phyloP scores from a whole-genome alignment of 331 rosid species.

The Quercus tomentella region DNA sequence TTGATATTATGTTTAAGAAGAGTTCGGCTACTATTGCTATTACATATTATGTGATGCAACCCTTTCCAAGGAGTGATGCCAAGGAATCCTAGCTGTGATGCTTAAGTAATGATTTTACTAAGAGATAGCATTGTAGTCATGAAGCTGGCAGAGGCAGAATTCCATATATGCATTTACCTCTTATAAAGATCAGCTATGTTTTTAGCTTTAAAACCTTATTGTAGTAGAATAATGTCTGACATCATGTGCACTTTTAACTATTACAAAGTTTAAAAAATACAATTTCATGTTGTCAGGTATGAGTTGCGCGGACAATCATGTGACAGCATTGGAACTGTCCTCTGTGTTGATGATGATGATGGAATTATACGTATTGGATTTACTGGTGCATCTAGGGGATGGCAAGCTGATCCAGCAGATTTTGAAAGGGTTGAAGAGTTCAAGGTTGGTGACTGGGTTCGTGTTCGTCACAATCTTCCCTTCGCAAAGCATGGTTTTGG shows the following conservation, averaged over 20 bases:
- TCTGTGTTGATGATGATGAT: slow-evolving; percentile 88
- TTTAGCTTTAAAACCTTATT: not conserved
- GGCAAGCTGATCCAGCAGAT: slow-evolving; percentile 99
- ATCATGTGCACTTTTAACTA: not conserved
- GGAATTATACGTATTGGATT: slow-evolving; percentile 95
- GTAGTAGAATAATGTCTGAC: not conserved
- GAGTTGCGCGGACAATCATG: slow-evolving; percentile 97
- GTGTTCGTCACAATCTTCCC: slow-evolving; percentile 85
- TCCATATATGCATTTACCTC: not conserved
- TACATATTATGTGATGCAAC: too few species aligned
- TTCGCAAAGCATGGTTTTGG: slow-evolving; percentile 94
- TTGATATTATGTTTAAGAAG: too few species aligned
- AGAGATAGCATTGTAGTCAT: not conserved
- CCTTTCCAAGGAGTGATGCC: too few species aligned
- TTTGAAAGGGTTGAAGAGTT: slow-evolving; percentile 98
- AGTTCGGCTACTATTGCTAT: too few species aligned
- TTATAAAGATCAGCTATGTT: not conserved
- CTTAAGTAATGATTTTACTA: not conserved
- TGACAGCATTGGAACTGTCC: slow-evolving; percentile 93
- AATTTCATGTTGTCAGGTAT: slow-evolving; percentile 51
- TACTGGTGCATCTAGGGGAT: slow-evolving; percentile 99
- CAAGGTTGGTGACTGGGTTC: slow-evolving; percentile 98
- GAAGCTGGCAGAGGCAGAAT: not conserved
- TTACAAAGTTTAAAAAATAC: not conserved
- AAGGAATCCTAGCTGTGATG: too few species aligned